Base-by-base conservation (phyloP, 2,329 filamentous ascomycete species). In the Penicillium psychrosexuale region DNA sequence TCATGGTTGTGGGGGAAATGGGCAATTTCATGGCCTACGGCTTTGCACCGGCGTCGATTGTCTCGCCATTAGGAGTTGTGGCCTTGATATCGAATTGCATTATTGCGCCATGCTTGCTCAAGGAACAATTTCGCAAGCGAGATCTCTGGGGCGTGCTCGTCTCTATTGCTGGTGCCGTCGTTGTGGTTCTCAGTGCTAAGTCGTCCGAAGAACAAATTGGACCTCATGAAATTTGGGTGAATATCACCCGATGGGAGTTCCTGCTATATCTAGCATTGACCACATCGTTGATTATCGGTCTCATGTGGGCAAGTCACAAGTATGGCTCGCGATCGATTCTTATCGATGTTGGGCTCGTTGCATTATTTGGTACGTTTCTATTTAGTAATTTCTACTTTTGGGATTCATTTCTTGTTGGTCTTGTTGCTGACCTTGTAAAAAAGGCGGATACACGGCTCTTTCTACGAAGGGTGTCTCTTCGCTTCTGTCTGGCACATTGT, bases 11-110 rank as follows among this genome's bases (percentile, higher is more conserved):
- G 24, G 94, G 94, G 54, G 94, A 99, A 77, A 88, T 89, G 69
- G 94, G 94, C 48, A 99, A 99, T 72, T 99, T 99, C 69, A 78
- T 99, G 60, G 94, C 94, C 0, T 99, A 99, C 69, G 94, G 94
- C 24, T 99, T 99, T 71, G 94, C 94, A 30, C 94, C 94, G 3
- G 94, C 94, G 8, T 97, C 94, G 13, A 97, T 99, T 66, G 94
- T 99, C 39, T 97, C 92, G 33, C 94, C 94, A 0, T 80, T 99
- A 6, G 94, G 94, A 9, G 94, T 99, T n/a, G 94, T 99, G 12
- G 94, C 94, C 2, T 79, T 99, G 59, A 87, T 99, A 43, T 96
- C 92, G 42, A 99, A 99, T 75, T 99, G 94, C 73, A 84, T 99
- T 57, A 96, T 99, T 69, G 94, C 94, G 2, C 94, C 94, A 0